Evolutionary conservation across 306 rosid genomes (phyloP).

Genomic region (Adenanthera pavonina): DNA sequence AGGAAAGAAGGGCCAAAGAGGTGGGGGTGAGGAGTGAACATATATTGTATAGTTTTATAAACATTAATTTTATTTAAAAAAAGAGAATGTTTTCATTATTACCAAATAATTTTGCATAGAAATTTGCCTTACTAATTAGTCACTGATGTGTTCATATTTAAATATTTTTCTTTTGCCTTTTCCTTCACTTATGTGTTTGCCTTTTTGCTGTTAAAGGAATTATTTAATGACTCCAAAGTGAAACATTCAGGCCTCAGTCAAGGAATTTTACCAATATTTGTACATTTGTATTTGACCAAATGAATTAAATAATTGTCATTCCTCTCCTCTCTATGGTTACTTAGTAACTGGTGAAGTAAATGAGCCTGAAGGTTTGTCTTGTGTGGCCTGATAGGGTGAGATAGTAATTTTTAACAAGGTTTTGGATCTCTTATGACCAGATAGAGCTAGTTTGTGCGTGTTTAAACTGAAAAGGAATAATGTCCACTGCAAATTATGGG

Average conservation of each 20-base stretch:
- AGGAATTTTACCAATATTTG: not conserved
- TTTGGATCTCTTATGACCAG: not conserved
- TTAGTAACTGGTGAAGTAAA: conserved; percentile 10
- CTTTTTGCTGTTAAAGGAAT: conserved; percentile 21
- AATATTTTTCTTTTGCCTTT: conserved; percentile 21
- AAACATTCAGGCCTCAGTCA: not conserved
- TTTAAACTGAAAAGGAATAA: conserved; percentile 20
- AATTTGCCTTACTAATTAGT: not conserved
- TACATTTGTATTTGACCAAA: conserved; percentile 11
- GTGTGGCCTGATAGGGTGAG: not conserved
- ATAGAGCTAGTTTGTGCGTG: conserved; percentile 18
- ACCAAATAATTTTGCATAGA: not conserved
- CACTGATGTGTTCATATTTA: not conserved
- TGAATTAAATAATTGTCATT: not conserved
- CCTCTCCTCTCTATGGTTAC: conserved; percentile 4
- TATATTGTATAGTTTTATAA: not conserved
- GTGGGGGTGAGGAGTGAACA: conserved; percentile 17
- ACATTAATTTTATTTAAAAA: not conserved
- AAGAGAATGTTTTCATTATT: not conserved
- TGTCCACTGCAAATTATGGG: conserved; percentile 17
- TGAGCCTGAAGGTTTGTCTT: conserved; percentile 9
- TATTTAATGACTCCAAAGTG: not conserved
- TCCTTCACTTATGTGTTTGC: not conserved
- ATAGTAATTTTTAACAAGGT: not conserved
- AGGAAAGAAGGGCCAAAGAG: not conserved